phyloP scores from a whole-genome alignment of 305 asterid species.

The Galium porrigens region DNA sequence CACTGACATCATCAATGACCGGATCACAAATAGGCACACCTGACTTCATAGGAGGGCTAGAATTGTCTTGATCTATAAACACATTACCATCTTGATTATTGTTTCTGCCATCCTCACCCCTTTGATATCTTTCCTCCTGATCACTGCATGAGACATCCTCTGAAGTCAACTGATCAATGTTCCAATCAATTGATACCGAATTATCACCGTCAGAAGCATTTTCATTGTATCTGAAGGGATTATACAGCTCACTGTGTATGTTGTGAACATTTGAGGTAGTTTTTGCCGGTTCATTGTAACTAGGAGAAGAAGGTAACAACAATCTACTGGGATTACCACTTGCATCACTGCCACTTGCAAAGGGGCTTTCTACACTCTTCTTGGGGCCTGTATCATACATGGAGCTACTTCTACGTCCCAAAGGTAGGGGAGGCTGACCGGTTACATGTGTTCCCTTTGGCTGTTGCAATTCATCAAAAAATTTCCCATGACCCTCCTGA shows the following conservation, averaged over 20 bases:
- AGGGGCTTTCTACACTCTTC: constrained; percentile 34
- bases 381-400: constrained; percentile 49
- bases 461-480: constrained; percentile 42
- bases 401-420: constrained; percentile 54
- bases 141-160: constrained; percentile 23
- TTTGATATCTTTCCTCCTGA: constrained; percentile 26
- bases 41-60: constrained; percentile 29
- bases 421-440: constrained; percentile 58
- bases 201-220: constrained; percentile 20
- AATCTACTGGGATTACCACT: constrained; percentile 29
- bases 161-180: constrained; percentile 25
- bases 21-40: constrained; percentile 37
- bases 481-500: constrained; percentile 40
- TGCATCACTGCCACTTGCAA: constrained; percentile 32
- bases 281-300: constrained; percentile 28
- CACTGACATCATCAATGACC: constrained; percentile 85
- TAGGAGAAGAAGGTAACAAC: constrained; percentile 39
- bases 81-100: constrained; percentile 25
- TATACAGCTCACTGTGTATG: constrained; percentile 25
- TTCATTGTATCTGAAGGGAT: constrained; percentile 23
- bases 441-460: constrained; percentile 32
- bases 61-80: constrained; percentile 30
- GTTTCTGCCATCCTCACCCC: constrained; percentile 26
- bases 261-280: constrained; percentile 26
- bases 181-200: constrained; percentile 30